phyloP scores from a whole-genome alignment of 805 yeast genomes.

The Saturnispora bothae region DNA sequence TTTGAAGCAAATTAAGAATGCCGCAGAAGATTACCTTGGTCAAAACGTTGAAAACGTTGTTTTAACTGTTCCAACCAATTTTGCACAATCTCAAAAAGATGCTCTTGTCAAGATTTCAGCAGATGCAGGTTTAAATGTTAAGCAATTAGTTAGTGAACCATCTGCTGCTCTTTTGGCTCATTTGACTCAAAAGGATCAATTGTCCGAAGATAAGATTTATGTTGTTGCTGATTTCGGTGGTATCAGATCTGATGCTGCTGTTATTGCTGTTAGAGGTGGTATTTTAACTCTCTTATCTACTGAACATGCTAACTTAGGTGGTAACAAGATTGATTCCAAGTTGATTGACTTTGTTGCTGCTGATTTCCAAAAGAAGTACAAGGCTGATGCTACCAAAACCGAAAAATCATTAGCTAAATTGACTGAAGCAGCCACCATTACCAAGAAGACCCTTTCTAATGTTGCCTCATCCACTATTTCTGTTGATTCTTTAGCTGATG shows the following conservation, averaged over 20 bases:
- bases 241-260: slow-evolving; percentile 90
- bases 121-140: slow-evolving; percentile 65
- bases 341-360: slow-evolving; percentile 78
- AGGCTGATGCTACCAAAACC: slow-evolving; percentile 68
- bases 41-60: slow-evolving; percentile 71
- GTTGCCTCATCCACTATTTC: slow-evolving; percentile 84
- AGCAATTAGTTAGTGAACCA: slow-evolving; percentile 89
- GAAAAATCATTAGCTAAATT: slow-evolving; percentile 85
- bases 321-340: slow-evolving; percentile 72
- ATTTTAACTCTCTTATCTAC: slow-evolving; percentile 82
- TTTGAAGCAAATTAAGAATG: slow-evolving; percentile 64
- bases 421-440: slow-evolving; percentile 66
- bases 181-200: slow-evolving; percentile 39
- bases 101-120: slow-evolving; percentile 52
- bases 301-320: slow-evolving; percentile 80
- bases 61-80: slow-evolving; percentile 83
- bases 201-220: slow-evolving; percentile 57
- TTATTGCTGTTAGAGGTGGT: slow-evolving; percentile 89
- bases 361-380: slow-evolving; percentile 85
- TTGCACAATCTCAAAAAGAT: slow-evolving; percentile 59
- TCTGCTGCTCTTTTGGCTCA: slow-evolving; percentile 85
- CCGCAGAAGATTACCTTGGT: slow-evolving; percentile 92
- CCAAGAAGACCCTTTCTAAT: slow-evolving; percentile 87
- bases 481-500: slow-evolving; percentile 89
- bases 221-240: slow-evolving; percentile 98